Evolutionary conservation across 2,329 filamentous ascomycete genomes (phyloP), one percentile per base, ranked within the genome.

Genomic region (Sporothrix pseudoabietina): DNA sequence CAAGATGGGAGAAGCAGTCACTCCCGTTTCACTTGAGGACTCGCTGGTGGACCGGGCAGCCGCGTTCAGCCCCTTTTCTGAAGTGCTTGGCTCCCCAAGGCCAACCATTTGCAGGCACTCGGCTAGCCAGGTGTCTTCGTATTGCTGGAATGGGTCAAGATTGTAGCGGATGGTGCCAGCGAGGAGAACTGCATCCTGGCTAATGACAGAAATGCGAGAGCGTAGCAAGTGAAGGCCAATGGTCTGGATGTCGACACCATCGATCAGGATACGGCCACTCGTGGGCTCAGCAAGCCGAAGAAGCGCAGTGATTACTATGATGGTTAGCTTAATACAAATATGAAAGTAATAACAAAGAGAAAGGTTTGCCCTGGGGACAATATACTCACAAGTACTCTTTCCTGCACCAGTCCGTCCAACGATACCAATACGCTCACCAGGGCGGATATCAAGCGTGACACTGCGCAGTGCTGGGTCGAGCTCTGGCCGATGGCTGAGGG

Each of bases 391-490:
- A 10, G 73, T 75, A 16, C 94, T 97, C 86, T 98, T 99, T 72
- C 96, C 96, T 5, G 96, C 95, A 75, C 96, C 96, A 0, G 96
- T 98, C 74, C 95, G 90, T 71, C 96, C 95, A 47, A 98, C 95
- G 72, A 99, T 96, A 73, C 95, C 96, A 26, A 98, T 92, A 84
- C 97, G 97, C 82, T 98, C 93, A 35, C 89, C 89, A 0, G 94
- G 89, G 41, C 90, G 85, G 75, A 99, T 94, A 79, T 92, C 93
- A 85, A 99, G 96, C 1, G 88, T 93, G 66, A 98, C 88, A 75
- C 92, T 86, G 6, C 66, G 66, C 4, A 69, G 66, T 22, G 98
- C 96, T 0, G 91, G 91, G 65, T 96, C 94, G n/a, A 98, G 88
- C 78, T 97, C 95, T 69, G 89, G 85, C 73, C 95, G 88, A 80